phyloP scores from a whole-genome alignment of 352 stramenopile genomes.

The Phytophthora constricta region DNA sequence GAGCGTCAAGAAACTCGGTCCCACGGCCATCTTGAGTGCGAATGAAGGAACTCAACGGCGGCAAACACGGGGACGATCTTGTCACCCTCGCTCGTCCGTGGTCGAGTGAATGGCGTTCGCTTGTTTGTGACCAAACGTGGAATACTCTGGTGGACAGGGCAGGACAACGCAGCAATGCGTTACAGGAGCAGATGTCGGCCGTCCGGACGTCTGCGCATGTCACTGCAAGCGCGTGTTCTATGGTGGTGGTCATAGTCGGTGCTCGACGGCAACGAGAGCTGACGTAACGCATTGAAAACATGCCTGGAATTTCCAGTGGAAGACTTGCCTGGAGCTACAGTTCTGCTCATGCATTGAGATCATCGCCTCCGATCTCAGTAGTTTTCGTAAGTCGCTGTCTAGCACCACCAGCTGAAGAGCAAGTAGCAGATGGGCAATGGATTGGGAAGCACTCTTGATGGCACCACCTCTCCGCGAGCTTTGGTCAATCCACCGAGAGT shows the following conservation, averaged over 20 bases:
- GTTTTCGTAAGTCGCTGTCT: slow-evolving; percentile 24
- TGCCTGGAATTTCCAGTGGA: no score
- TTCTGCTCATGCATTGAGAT: no score
- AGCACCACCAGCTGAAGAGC: slow-evolving; percentile 18
- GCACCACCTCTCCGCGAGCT: slow-evolving; percentile 1
- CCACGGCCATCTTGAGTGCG: slow-evolving; percentile 13
- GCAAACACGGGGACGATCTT: slow-evolving; percentile 6
- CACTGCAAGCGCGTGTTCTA: background rate
- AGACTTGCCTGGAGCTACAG: no score
- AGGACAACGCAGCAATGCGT: slow-evolving; percentile 18
- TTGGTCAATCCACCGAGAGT: background rate
- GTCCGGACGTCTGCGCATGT: slow-evolving; percentile 21
- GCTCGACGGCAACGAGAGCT: background rate
- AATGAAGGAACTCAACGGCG: slow-evolving; percentile 5
- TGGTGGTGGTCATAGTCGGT: background rate
- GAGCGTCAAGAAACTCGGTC: slow-evolving; percentile 46
- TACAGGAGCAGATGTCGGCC: slow-evolving; percentile 12
- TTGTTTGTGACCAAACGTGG: slow-evolving; percentile 17
- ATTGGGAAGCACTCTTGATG: background rate
- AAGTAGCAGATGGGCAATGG: slow-evolving; percentile 21
- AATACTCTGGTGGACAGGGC: slow-evolving; percentile 38
- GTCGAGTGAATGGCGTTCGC: slow-evolving; percentile 23
- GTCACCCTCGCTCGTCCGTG: no score
- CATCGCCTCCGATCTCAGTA: background rate
- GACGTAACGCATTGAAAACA: background rate